Conservation (phyloP, 768 basidiomycete genomes). For the Macrocybe gigantea region DNA sequence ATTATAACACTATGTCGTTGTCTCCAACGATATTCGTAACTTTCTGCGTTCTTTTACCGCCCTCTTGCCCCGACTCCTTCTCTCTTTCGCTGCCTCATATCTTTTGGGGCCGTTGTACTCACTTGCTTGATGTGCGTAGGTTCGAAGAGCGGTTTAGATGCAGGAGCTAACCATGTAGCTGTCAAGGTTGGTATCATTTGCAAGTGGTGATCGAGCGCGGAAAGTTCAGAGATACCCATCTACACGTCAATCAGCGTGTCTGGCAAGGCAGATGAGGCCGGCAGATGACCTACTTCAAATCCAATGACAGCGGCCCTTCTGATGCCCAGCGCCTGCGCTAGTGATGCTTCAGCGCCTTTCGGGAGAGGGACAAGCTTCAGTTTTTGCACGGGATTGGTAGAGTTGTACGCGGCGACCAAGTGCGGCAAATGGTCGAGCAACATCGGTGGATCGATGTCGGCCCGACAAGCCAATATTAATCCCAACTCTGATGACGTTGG, state of each 20-base stretch:
- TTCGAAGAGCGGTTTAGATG: slow-evolving; percentile 30
- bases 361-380: slow-evolving; percentile 63
- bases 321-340: slow-evolving; percentile 62
- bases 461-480: slow-evolving; percentile 64
- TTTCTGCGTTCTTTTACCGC: not conserved
- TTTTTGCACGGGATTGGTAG: slow-evolving; percentile 24
- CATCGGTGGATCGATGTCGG: slow-evolving; percentile 68
- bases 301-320: slow-evolving; percentile 63
- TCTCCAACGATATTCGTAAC: no score
- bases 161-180: slow-evolving; percentile 57
- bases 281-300: slow-evolving; percentile 47
- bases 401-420: slow-evolving; percentile 74
- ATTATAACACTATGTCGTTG: no score
- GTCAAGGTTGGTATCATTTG: slow-evolving; percentile 46
- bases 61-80: slow-evolving; percentile 38
- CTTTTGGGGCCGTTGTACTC: slow-evolving; percentile 70
- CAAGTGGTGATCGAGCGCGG: slow-evolving; percentile 31
- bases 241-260: slow-evolving; percentile 13
- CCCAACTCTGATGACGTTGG: slow-evolving; percentile 18
- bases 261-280: slow-evolving; percentile 5
- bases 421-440: slow-evolving; percentile 73
- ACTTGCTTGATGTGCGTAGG: slow-evolving; percentile 82
- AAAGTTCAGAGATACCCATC: slow-evolving; percentile 36
- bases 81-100: slow-evolving; percentile 69
- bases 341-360: slow-evolving; percentile 52